phyloP scores from a whole-genome alignment of 2,329 filamentous ascomycete species.

The Sporothrix euskadiensis region DNA sequence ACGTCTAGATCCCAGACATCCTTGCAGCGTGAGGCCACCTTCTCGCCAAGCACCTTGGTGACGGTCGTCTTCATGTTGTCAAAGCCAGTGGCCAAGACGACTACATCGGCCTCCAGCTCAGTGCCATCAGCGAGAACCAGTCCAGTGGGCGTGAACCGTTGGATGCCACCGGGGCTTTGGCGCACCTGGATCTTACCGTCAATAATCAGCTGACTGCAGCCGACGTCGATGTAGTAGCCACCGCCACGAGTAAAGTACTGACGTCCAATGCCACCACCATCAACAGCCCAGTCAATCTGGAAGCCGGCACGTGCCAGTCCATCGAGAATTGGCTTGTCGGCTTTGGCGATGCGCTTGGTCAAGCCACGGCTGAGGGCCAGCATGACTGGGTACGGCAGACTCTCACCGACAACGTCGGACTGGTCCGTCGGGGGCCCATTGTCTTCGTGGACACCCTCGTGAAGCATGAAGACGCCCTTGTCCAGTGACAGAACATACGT shows the following conservation, averaged over 20 bases:
- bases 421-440: neutral
- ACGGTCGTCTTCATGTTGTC: constrained; percentile 64
- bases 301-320: constrained; percentile 59
- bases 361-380: constrained; percentile 56
- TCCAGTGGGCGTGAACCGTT: constrained; percentile 46
- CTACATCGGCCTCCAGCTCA: constrained; percentile 54
- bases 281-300: constrained; percentile 56
- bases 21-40: constrained; percentile 55
- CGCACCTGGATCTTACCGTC: constrained; percentile 59
- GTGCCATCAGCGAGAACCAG: constrained; percentile 51
- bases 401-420: constrained; percentile 57
- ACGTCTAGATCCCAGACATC: constrained; percentile 64
- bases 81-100: constrained; percentile 59
- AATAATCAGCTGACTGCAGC: constrained; percentile 53
- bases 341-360: constrained; percentile 50
- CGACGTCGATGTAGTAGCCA: constrained; percentile 62
- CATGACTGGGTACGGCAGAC: constrained; percentile 49
- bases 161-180: constrained; percentile 52
- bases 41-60: constrained; percentile 60
- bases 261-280: constrained; percentile 54
- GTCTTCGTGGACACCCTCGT: constrained; percentile 45
- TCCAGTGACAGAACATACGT: constrained; percentile 57
- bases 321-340: constrained; percentile 45
- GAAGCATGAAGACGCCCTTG: constrained; percentile 48
- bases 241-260: constrained; percentile 64